Conservation (phyloP, 2,329 filamentous ascomycete species). For the Venturiaceae sp. region DNA sequence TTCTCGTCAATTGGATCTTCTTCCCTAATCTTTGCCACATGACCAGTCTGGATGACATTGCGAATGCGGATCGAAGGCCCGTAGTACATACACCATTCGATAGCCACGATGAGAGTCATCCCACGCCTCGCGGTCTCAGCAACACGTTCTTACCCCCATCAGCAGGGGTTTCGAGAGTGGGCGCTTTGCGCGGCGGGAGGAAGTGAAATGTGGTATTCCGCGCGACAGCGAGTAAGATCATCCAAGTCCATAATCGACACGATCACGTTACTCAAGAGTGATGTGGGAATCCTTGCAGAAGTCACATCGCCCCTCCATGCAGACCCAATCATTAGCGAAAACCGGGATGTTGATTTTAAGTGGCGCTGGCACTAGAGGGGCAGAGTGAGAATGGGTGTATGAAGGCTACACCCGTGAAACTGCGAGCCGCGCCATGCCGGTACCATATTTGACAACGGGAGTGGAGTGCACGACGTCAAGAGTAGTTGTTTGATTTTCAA, state of each 20-base stretch:
- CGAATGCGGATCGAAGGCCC: not conserved
- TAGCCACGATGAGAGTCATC: not conserved
- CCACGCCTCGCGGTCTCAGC: not conserved
- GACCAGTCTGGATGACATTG: not conserved
- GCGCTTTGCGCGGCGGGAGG: not conserved
- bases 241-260: not conserved
- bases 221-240: not conserved
- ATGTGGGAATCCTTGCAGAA: not conserved
- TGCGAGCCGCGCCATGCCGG: not conserved
- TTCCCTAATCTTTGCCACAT: not conserved
- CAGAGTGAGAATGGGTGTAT: not conserved
- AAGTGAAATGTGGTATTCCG: not conserved
- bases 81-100: no score
- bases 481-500: not conserved
- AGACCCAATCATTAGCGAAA: not conserved
- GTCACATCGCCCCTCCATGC: not conserved
- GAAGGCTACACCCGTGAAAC: not conserved
- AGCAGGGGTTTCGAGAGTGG: not conserved
- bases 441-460: not conserved
- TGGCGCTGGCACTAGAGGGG: not conserved
- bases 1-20: no score
- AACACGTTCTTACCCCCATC: not conserved
- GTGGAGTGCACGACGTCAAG: no score
- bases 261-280: not conserved
- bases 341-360: not conserved